Evolutionary conservation across 352 stramenopile genomes (phyloP).

Genomic region (Phytophthora crassamura): DNA sequence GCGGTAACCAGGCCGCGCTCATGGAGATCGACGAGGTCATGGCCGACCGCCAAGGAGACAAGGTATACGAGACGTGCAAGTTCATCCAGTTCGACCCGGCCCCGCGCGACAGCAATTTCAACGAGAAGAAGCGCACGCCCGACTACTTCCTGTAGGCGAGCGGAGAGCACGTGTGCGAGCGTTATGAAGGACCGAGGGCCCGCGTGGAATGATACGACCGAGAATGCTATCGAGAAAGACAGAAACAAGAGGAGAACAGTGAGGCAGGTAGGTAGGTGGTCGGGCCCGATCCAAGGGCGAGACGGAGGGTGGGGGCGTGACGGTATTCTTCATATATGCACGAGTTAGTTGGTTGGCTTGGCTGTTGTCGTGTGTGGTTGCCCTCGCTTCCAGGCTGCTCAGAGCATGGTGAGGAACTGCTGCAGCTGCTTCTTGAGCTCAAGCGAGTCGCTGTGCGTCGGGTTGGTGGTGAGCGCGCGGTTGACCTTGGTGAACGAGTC

Average conservation of each 20-base stretch:
- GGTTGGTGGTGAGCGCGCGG: conserved; percentile 81
- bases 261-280: conserved; percentile 19
- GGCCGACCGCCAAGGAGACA: conserved; percentile 85
- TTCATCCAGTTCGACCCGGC: conserved; percentile 93
- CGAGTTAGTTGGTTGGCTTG: conserved; percentile 42
- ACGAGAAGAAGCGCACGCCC: conserved; percentile 92
- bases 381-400: conserved; percentile 6
- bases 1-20: conserved; percentile 96
- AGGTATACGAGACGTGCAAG: conserved; percentile 93
- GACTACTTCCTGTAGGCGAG: conserved; percentile 92
- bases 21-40: conserved; percentile 96
- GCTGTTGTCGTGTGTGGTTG: conserved; percentile 17
- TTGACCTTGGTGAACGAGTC: conserved; percentile 89
- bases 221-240: conserved; percentile 24
- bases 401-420: conserved; percentile 85
- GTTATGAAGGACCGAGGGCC: background rate
- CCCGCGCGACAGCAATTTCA: conserved; percentile 91
- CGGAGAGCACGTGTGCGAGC: conserved; percentile 1
- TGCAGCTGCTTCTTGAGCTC: conserved; percentile 91
- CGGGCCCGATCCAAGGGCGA: conserved; percentile 1
- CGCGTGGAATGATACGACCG: conserved; percentile 1
- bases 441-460: conserved; percentile 85
- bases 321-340: conserved; percentile 52
- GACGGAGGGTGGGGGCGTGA: conserved; percentile 24
- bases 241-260: conserved; percentile 29